Evolutionary conservation across 768 basidiomycete genomes (phyloP).

Genomic region (Fistulinella prunicolor): DNA sequence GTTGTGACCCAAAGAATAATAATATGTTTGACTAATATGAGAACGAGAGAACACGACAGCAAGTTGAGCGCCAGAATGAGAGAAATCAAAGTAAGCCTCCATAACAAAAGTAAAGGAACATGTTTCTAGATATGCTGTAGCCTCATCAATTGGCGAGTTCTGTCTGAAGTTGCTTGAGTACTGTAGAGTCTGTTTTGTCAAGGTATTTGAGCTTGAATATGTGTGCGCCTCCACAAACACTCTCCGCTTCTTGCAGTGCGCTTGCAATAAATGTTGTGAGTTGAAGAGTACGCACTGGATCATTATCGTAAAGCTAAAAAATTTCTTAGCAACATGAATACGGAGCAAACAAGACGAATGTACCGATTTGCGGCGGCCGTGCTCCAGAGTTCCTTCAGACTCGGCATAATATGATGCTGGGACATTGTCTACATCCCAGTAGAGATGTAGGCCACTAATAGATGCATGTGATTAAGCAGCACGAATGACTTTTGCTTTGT

Average conservation of each 20-base stretch:
- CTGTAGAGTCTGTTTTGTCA: slow-evolving; percentile 62
- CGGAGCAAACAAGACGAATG: slow-evolving; percentile 18
- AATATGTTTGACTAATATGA: slow-evolving; percentile 1
- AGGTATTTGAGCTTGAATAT: slow-evolving; percentile 62
- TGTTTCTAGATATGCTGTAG: background rate
- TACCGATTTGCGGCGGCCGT: slow-evolving; percentile 71
- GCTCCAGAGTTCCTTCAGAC: slow-evolving; percentile 72
- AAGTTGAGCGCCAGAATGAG: background rate
- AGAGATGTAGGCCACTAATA: slow-evolving; percentile 45
- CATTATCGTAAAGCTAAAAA: slow-evolving; percentile 60
- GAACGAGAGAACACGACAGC: slow-evolving; percentile 3
- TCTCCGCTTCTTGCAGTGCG: slow-evolving; percentile 63
- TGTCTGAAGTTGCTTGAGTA: slow-evolving; percentile 68
- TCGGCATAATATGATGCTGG: slow-evolving; percentile 57
- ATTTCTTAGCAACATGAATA: slow-evolving; percentile 6
- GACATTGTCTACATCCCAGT: slow-evolving; percentile 68
- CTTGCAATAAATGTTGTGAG: slow-evolving; percentile 60
- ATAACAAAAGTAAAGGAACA: background rate
- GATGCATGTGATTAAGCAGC: background rate
- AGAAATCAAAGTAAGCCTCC: background rate
- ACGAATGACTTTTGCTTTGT: background rate
- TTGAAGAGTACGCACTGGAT: slow-evolving; percentile 65
- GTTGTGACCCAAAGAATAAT: slow-evolving; percentile 1
- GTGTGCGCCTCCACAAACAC: slow-evolving; percentile 52
- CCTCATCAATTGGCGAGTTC: slow-evolving; percentile 36